A percentile compares a stretch with the other conserved stretches of the same genome.
phyloP scores from a whole-genome alignment of 805 yeast species.

The Pichia membranifaciens region DNA sequence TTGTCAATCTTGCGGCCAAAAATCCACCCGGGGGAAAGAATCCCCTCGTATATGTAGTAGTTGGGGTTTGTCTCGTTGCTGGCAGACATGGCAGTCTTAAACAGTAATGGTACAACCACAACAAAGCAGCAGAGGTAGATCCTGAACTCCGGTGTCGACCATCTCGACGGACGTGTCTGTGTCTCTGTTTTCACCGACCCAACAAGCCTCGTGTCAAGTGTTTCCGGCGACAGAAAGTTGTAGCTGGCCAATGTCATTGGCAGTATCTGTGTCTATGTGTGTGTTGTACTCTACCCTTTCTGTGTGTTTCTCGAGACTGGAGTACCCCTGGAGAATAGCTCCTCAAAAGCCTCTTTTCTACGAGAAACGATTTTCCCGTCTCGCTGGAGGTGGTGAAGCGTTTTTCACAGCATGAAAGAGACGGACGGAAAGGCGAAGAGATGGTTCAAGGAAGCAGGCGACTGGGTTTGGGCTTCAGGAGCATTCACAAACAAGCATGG shows the following conservation, averaged over 20 bases:
- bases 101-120: constrained; percentile 76
- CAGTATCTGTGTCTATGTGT: too few species aligned
- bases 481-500: neutral
- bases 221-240: constrained; percentile 35
- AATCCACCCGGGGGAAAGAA: constrained; percentile 80
- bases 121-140: constrained; percentile 59
- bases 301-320: too few species aligned
- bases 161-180: constrained; percentile 42
- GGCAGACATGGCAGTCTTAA: constrained; percentile 74
- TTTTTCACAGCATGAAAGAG: too few species aligned
- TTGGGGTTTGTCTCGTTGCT: constrained; percentile 71
- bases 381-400: too few species aligned
- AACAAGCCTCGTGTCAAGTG: constrained; percentile 46
- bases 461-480: neutral
- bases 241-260: too few species aligned
- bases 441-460: too few species aligned
- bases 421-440: too few species aligned
- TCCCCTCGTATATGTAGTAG: constrained; percentile 53
- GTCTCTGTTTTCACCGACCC: constrained; percentile 33
- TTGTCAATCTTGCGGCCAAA: constrained; percentile 88
- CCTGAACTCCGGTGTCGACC: constrained; percentile 74
- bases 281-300: too few species aligned
- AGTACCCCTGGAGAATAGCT: too few species aligned
- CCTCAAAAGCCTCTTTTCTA: too few species aligned
- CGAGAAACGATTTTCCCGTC: too few species aligned